Base-by-base conservation (phyloP, 2,329 filamentous ascomycete species). In the Orbilia brochopaga region DNA sequence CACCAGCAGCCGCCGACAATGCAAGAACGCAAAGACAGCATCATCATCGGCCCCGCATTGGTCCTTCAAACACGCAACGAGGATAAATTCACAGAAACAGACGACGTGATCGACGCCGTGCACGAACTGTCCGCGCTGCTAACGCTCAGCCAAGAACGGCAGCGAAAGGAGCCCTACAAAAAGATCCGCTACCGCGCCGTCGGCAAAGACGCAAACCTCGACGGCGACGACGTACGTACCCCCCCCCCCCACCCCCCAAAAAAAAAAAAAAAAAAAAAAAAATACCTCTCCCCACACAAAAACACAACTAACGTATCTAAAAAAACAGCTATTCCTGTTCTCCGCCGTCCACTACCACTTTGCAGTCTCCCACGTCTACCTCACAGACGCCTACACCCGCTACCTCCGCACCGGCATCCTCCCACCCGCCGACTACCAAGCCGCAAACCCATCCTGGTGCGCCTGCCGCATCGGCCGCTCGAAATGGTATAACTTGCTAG, bases 271-370 rank as follows among this genome's bases (percentile, higher is more conserved):
- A 52, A 3, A 52, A 50, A n/a, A 10, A 7, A 24, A 7, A 7
- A 50, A 50, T 19, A 7, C 17, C 6, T 50, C 23, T 6, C 17
- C 10, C n/a, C 6, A n/a, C n/a, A n/a, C 46, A 19, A 53, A 58
- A 37, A 27, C 54, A 53, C n/a, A 75, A n/a, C n/a, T 52, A 3
- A 15, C 19, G 11, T n/a, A 19, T 15, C 7, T n/a, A 19, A 53
- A 58, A 37, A 27, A 53, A 54, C 17, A 75, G 75, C 69, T 76
- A 21, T 77, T 75, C 46, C 64, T 77, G 30, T 57, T 77, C 24
- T 76, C 75, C 48, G 59, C 63, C 19, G 69, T 76, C 40, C 75
- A 77, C 62, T 72, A 75, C 46, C 76, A 77, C 51, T 51, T 77
- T 35, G 73, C 75, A 4, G 70, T 77, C 55, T 74, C 75, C 17